Evolutionary conservation across 257 asterid species (phyloP), one percentile per base, ranked within the genome.

Genomic region (Linderniella brevidens): DNA sequence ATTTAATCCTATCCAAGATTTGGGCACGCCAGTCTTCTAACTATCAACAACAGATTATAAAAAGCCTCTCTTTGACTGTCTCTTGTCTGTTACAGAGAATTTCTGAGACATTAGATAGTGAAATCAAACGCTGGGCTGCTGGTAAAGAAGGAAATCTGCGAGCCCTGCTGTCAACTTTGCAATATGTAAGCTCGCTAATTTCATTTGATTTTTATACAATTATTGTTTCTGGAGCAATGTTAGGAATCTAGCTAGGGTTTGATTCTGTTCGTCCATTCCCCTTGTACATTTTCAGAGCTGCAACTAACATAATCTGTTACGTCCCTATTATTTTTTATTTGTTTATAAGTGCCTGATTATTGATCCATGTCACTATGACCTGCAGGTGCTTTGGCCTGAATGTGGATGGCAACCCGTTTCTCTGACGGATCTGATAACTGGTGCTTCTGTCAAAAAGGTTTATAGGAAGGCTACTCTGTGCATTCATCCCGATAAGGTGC

Each of bases 321-420:
- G 3, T 39, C 15, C 13, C 15, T 39, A 39, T 39, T 2, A 39
- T 39, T 39, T 10, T 39, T 9, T 10, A 10, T 39, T 10, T 39
- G 13, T 39, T 37, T 10, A 39, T 9, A 9, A 10, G 43, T 37
- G 49, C 54, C 45, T 58, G 35, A 60, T 61, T 3, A 58, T 9
- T 55, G 36, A 35, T 18, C 56, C 55, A 32, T 6, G 16, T 50
- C 47, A 14, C 52, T 55, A 41, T 47, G 9, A 49, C 35, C 59
- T 60, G 17, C 62, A 90, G 99, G 96, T 90, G 57, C 99, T 90
- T 62, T 90, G 99, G 99, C 99, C 99, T 49, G 94, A 77, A 67
- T 82, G 96, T 68, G 99, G 99, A 41, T 90, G 99, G 99, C 94
- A 77, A 68, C 93, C 99, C 20, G 83, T 90, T 64, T 86, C 99